These are phyloP conservation scores for Tetrapisispora iriomotensis DNA, from an alignment of 805 yeast genomes.

Conservation along the genomic window DNA sequence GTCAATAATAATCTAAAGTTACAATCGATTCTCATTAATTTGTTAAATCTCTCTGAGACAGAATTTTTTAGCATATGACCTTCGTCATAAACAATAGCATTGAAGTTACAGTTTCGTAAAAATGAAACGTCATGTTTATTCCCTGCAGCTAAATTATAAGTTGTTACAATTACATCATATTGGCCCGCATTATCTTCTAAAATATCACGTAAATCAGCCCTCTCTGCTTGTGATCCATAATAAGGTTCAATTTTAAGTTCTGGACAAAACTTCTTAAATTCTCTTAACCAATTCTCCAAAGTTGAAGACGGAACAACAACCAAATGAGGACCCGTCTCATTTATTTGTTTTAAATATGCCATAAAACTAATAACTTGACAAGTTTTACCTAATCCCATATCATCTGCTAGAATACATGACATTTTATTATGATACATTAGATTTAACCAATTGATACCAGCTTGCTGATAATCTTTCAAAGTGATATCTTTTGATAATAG, in stretches of 20 bases:
- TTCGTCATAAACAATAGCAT: conserved; percentile 90
- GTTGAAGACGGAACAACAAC: conserved; percentile 96
- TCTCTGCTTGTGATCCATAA: conserved; percentile 78
- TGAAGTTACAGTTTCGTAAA: conserved; percentile 62
- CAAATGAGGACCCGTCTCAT: conserved; percentile 68
- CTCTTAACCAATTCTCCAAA: conserved; percentile 94
- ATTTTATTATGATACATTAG: conserved; percentile 66
- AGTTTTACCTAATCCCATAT: conserved; percentile 97
- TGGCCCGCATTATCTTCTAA: conserved; percentile 41
- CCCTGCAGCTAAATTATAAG: conserved; percentile 87
- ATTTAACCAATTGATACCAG: conserved; percentile 92
- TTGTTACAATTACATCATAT: conserved; percentile 87
- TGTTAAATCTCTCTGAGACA: conserved; percentile 72
- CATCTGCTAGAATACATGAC: conserved; percentile 94
- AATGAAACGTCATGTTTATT: conserved; percentile 73
- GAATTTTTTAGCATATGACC: conserved; percentile 96
- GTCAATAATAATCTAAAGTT: conserved; percentile 80
- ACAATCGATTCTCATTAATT: conserved; percentile 75
- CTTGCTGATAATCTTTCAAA: conserved; percentile 85
- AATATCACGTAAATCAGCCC: conserved; percentile 73
- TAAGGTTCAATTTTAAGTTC: conserved; percentile 75
- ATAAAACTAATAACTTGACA: conserved; percentile 91
- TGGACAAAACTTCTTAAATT: conserved; percentile 84
- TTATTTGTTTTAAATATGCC: conserved; percentile 64
- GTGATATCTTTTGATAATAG: conserved; percentile 52